Base-by-base conservation (phyloP, 345 rosid species). In the Aethionema arabicum region DNA sequence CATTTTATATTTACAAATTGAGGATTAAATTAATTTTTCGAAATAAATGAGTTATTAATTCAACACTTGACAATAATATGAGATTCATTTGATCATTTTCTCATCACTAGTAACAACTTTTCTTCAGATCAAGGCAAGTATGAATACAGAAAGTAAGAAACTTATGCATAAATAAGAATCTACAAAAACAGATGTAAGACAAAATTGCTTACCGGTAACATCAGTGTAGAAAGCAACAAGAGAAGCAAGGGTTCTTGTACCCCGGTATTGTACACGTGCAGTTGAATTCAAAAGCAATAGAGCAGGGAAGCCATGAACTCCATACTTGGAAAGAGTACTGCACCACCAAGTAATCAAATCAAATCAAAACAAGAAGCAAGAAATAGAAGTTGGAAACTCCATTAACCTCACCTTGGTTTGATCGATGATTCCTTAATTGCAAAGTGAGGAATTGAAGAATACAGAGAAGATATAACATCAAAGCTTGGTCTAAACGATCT, bases 301-400 rank as follows among this genome's bases (percentile, higher is more conserved):
- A 1, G 88, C 80, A 3, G 99, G 99, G 64, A 87, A 87, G 56
- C 99, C 96, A 66, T 85, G 99, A 70, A 93, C 99, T 54, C 97
- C 96, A 67, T 85, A 93, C 78, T 90, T 93, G 0, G 99, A 90
- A 42, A 93, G 82, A 61, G 80, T 84, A 66, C 99, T 93, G 83
- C 85, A 76, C 13, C 33, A 73, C 70, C 33, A 69, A 61, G 2
- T 2, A 32, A 11, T 51, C 52, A 39, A 43, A 40, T 7, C 4
- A 45, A 30, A 70, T 27, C 11, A 52, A 3, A 37, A 41, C 8
- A 45, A 47, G 7, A 5, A 11, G 32, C 2, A 49, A 1, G 12
- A 50, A 13, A 58, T 63, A 56, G 14, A 15, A 56, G 32, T 39
- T 11, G 37, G 12, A 67, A 67, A 45, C 53, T 27, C 15, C 7